phyloP scores from a whole-genome alignment of 805 yeast genomes.

The Myxozyma lipomycoides region DNA sequence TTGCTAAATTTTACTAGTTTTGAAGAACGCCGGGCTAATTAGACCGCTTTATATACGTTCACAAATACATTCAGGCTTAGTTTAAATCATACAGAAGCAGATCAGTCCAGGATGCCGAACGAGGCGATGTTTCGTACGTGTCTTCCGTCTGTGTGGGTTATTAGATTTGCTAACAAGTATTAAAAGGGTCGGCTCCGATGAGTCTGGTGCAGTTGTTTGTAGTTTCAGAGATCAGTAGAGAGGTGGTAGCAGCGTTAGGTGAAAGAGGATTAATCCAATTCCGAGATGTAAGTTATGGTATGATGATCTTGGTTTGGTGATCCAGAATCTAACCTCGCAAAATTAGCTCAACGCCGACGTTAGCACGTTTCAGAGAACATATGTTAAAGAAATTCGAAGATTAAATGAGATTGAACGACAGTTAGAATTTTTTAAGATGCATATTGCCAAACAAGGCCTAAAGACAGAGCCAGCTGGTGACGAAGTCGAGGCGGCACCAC shows the following conservation, averaged over 20 bases:
- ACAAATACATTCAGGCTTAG: no score
- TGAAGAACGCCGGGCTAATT: no score
- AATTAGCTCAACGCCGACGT: constrained; percentile 61
- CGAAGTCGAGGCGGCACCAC: constrained; percentile 40
- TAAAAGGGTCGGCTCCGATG: constrained; percentile 90
- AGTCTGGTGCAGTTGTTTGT: constrained; percentile 85
- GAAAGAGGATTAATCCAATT: constrained; percentile 82
- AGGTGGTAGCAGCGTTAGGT: constrained; percentile 80
- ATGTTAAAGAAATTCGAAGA: constrained; percentile 79
- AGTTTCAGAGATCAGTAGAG: constrained; percentile 85
- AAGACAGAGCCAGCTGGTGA: constrained; percentile 41
- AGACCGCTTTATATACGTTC: no score
- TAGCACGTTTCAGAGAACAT: constrained; percentile 82
- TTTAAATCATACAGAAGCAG: no score
- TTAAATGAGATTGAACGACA: constrained; percentile 89
- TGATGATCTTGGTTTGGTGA: no score
- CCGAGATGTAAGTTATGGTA: constrained; percentile 48
- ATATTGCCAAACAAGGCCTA: constrained; percentile 32
- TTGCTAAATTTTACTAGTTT: no score
- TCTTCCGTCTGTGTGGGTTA: not conserved
- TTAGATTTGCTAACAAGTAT: not conserved
- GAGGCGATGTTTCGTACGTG: constrained; percentile 26
- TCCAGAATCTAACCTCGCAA: not conserved
- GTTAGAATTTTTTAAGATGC: constrained; percentile 44
- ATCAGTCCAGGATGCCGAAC: not conserved